Percentiles rank a stretch among this genome's conserved stretches.
These are phyloP conservation scores for Xylaria arbuscula DNA, from an alignment of 2,329 filamentous ascomycete species.

Conservation along the genomic window DNA sequence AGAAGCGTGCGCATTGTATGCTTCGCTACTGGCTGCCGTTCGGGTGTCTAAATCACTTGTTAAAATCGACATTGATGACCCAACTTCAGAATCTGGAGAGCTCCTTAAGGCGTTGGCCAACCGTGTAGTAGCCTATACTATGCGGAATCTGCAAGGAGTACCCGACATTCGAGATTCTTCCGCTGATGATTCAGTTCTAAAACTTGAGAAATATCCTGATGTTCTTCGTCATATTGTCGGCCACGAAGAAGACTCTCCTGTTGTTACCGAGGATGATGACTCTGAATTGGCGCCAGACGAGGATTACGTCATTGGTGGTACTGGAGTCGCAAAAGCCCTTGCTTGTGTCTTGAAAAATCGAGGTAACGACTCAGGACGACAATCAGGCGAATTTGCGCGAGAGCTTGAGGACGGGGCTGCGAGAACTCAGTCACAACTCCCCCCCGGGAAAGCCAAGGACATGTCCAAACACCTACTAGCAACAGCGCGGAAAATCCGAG, in stretches of 20 bases:
- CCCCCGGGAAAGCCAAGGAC: constrained; percentile 78
- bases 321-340: constrained; percentile 92
- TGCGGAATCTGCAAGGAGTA: constrained; percentile 87
- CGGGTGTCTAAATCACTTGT: constrained; percentile 85
- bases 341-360: constrained; percentile 90
- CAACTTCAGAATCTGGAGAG: constrained; percentile 82
- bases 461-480: constrained; percentile 92
- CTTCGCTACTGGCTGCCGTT: constrained; percentile 88
- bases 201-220: constrained; percentile 71
- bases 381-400: constrained; percentile 64
- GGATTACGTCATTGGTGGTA: constrained; percentile 95
- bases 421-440: constrained; percentile 55
- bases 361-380: constrained; percentile 69
- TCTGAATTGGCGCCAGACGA: constrained; percentile 82
- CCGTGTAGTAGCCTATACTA: constrained; percentile 92
- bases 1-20: constrained; percentile 93
- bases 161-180: constrained; percentile 59
- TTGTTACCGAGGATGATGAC: constrained; percentile 66
- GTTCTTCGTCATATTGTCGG: constrained; percentile 90
- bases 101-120: constrained; percentile 92
- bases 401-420: constrained; percentile 64
- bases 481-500: constrained; percentile 88
- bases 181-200: constrained; percentile 49
- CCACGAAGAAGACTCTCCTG: constrained; percentile 63
- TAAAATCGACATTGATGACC: constrained; percentile 91